Percentiles rank a stretch among this genome's conserved stretches.
Conservation (phyloP, 257 asterid genomes). For the Petunia secreta region DNA sequence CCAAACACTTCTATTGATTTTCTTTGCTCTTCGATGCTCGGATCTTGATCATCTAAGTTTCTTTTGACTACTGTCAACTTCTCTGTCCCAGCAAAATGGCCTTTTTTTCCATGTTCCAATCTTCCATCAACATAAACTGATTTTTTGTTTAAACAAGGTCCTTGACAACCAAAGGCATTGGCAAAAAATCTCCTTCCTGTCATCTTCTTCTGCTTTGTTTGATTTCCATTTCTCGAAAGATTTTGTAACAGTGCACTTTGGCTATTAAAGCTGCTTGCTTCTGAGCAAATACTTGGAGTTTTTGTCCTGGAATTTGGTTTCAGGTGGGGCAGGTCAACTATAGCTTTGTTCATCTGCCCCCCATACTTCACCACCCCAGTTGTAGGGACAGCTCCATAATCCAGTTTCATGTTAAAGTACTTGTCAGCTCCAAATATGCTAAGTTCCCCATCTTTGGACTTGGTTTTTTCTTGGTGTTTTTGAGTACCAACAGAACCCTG, state of each 20-base stretch:
- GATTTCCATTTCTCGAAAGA: conserved; percentile 26
- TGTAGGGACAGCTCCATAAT: conserved; percentile 31
- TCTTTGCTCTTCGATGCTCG: conserved; percentile 39
- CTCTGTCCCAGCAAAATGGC: conserved; percentile 20
- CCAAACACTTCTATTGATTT: conserved; percentile 79
- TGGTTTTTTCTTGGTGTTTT: conserved; percentile 29
- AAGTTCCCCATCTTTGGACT: conserved; percentile 46
- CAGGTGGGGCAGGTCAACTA: conserved; percentile 16
- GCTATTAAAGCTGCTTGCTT: conserved; percentile 59
- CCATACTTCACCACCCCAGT: conserved; percentile 10
- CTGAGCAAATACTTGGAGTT: conserved; percentile 56
- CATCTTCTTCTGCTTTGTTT: conserved; percentile 48
- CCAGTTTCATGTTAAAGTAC: conserved; percentile 66
- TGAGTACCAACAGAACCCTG: conserved; percentile 17
- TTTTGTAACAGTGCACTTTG: conserved; percentile 43
- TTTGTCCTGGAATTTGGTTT: conserved; percentile 32
- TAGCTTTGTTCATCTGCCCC: neutral
- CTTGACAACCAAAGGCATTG: conserved; percentile 50
- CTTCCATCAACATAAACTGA: conserved; percentile 34
- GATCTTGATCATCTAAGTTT: conserved; percentile 15
- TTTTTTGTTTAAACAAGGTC: conserved; percentile 62
- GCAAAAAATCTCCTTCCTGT: conserved; percentile 43
- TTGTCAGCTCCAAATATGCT: conserved; percentile 63
- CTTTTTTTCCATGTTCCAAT: conserved; percentile 25
- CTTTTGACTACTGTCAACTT: conserved; percentile 6